Percentiles rank a stretch among this genome's conserved stretches.
phyloP scores from a whole-genome alignment of 2,329 filamentous ascomycete species.

The Magnaporthiopsis incrustans region DNA sequence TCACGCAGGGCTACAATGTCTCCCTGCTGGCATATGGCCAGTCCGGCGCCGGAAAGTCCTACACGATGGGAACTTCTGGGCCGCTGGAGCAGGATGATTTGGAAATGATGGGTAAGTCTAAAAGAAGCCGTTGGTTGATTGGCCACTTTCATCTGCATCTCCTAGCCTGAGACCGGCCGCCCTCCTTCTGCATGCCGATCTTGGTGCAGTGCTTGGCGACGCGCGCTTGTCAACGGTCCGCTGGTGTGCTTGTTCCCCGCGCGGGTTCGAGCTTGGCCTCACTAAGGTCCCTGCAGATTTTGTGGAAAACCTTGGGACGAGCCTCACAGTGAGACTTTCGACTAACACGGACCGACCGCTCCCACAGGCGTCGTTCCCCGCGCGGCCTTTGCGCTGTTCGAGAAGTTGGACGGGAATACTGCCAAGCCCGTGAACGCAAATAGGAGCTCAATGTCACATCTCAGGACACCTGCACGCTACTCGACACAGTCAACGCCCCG shows the following conservation, averaged over 20 bases:
- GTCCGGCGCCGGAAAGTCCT: slow-evolving; percentile 95
- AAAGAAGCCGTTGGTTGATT: too few species aligned
- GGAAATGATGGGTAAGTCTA: slow-evolving; percentile 66
- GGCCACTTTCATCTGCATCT: too few species aligned
- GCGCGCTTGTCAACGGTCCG: too few species aligned
- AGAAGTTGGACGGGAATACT: slow-evolving; percentile 61
- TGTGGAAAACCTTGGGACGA: too few species aligned
- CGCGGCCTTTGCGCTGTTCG: slow-evolving; percentile 79
- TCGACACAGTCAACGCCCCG: slow-evolving; percentile 44
- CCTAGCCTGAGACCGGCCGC: too few species aligned
- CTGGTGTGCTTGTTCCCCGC: too few species aligned
- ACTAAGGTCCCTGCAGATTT: too few species aligned
- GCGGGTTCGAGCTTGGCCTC: too few species aligned
- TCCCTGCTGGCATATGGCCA: slow-evolving; percentile 95
- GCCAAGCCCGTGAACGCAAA: slow-evolving; percentile 30
- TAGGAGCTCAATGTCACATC: slow-evolving; percentile 65
- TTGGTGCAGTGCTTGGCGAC: too few species aligned
- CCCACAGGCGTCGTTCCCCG: slow-evolving; percentile 82
- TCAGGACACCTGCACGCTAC: slow-evolving; percentile 74
- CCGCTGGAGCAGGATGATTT: slow-evolving; percentile 65
- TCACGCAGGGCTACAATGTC: slow-evolving; percentile 96
- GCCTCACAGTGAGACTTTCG: neutral
- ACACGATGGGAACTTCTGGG: slow-evolving; percentile 96
- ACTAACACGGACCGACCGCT: neutral
- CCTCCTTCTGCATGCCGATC: too few species aligned